phyloP scores from a whole-genome alignment of 192 early-diverging fungal genomes.

The Entomortierella parvispora region DNA sequence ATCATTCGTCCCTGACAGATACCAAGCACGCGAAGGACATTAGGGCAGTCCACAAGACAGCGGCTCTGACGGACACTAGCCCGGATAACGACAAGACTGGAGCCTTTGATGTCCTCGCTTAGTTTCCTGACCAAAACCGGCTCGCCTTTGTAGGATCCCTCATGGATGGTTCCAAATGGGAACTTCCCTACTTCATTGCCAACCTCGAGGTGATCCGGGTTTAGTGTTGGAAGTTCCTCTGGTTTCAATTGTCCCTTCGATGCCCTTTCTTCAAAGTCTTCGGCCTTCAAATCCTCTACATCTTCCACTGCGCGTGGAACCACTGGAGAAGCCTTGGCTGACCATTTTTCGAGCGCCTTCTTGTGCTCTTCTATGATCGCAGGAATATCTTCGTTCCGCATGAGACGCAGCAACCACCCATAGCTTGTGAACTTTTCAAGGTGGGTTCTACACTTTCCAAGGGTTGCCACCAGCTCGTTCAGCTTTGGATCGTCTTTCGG shows the following conservation, averaged over 20 bases:
- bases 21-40: constrained; percentile 12
- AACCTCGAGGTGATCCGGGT: constrained; percentile 24
- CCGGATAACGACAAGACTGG: constrained; percentile 3
- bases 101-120: neutral
- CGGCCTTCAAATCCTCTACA: neutral
- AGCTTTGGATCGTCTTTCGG: neutral
- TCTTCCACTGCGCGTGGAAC: neutral
- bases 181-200: constrained; percentile 17
- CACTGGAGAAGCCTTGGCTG: neutral
- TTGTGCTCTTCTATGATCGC: constrained; percentile 3
- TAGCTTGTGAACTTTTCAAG: constrained; percentile 13
- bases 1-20: constrained; percentile 29
- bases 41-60: constrained; percentile 11
- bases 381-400: constrained; percentile 1
- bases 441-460: constrained; percentile 10
- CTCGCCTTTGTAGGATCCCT: constrained; percentile 13
- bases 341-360: constrained; percentile 7
- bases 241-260: neutral
- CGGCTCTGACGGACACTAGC: neutral
- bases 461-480: constrained; percentile 7
- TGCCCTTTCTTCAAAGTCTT: constrained; percentile 1
- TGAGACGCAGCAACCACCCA: constrained; percentile 10
- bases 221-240: neutral
- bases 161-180: constrained; percentile 18
- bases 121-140: constrained; percentile 18